Base-by-base conservation (phyloP, 768 basidiomycete genomes). In the Phylloporus sp. region DNA sequence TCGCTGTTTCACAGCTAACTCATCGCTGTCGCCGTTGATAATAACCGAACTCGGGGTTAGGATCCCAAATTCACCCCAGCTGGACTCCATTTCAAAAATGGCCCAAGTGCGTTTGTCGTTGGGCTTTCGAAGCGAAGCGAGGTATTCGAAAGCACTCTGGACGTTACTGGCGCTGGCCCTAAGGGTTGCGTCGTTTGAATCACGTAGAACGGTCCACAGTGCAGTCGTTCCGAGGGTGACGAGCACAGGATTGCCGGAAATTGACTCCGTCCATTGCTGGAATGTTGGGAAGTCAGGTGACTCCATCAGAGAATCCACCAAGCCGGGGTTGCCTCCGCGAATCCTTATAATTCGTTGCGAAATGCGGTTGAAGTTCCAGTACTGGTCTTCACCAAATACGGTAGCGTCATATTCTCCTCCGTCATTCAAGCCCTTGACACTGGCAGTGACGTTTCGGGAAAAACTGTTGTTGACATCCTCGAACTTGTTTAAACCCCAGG, bases 401-500 rank as follows among this genome's bases (percentile, higher is more conserved):
- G 26, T n/a, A 11, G 5, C 5, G 10, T 50, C 49, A 8, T 24
- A 50, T 23, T 36, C 9, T 5, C 49, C 49, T 24, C 49, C 49
- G 9, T 29, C 27, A 17, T 50, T 46, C 44, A 50, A 40, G 17
- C 49, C 49, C 33, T 26, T 35, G 17, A 50, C 42, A 11, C 48
- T 49, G 8, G 48, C 48, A 44, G 48, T 46, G 32, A 50, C 44
- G 17, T 50, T 9, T 22, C 33, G 23, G n/a, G 5, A 14, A 14
- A 47, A 47, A 17, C 47, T 50, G 2, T 21, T 17, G 28, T 50
- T 50, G 21, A 50, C 38, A 4, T 47, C 49, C 14, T 39, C 24
- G 38, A 40, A 39, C 11, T 40, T 47, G 44, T 50, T 50, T 33
- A 28, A 48, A n/a, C 38, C 49, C 44, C 44, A 50, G 26, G 40